phyloP scores from a whole-genome alignment of 2,329 filamentous ascomycete genomes.

The Scopulariopsis brevicaulis region DNA sequence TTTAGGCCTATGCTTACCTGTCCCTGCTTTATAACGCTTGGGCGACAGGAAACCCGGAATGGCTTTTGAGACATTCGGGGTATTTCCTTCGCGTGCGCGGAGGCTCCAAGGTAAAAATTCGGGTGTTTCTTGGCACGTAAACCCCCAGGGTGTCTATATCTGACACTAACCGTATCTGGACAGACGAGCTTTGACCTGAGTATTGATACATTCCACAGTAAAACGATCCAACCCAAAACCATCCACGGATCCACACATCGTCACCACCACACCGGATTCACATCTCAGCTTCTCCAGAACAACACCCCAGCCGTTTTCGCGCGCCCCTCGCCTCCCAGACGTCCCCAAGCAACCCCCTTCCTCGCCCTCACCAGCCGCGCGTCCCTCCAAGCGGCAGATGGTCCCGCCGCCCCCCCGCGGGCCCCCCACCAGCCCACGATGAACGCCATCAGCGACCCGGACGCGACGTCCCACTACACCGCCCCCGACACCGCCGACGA shows the following conservation, averaged over 20 bases:
- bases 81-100: too few species aligned
- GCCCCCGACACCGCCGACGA: conserved; percentile 36
- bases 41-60: too few species aligned
- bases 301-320: background rate
- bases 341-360: background rate
- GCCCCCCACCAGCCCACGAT: conserved; percentile 19
- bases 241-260: too few species aligned
- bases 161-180: too few species aligned
- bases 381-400: background rate
- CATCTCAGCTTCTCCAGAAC: background rate
- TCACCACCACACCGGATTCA: background rate
- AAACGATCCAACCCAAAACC: too few species aligned
- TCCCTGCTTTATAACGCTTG: too few species aligned
- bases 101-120: too few species aligned
- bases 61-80: too few species aligned
- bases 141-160: too few species aligned
- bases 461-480: conserved; percentile 51
- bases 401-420: background rate
- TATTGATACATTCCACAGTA: background rate
- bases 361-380: background rate
- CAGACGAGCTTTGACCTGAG: too few species aligned
- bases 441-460: conserved; percentile 37
- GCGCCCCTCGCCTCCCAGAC: background rate
- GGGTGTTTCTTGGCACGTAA: too few species aligned
- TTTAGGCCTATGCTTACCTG: too few species aligned